Percentiles rank a stretch among this genome's conserved stretches.
These are phyloP conservation scores for Malus hybrid DNA, from an alignment of 331 rosid species.

Conservation along the genomic window DNA sequence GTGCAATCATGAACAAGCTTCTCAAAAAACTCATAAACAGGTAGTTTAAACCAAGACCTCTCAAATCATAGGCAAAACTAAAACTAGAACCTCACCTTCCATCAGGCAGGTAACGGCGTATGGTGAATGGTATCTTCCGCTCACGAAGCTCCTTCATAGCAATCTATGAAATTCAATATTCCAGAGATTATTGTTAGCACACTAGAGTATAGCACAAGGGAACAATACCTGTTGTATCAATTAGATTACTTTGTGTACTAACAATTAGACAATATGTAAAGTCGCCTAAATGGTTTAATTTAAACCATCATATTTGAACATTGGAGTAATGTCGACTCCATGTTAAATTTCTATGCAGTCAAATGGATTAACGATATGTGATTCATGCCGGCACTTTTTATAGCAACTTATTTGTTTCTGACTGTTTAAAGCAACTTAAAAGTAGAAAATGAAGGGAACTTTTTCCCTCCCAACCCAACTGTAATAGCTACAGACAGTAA, in stretches of 20 bases:
- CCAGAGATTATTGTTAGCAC: background rate
- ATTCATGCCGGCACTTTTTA: background rate
- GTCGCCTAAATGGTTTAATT: background rate
- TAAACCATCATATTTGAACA: background rate
- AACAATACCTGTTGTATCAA: background rate
- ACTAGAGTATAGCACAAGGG: background rate
- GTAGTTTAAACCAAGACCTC: background rate
- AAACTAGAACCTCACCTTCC: constrained; percentile 57
- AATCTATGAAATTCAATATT: constrained; percentile 37
- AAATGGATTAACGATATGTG: background rate
- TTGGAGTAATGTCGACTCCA: background rate
- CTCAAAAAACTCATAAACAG: background rate
- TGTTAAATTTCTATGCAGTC: background rate
- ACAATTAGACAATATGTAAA: background rate
- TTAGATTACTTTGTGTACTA: background rate
- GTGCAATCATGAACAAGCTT: background rate
- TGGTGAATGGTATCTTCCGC: constrained; percentile 89
- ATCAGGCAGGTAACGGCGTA: constrained; percentile 94
- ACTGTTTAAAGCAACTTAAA: background rate
- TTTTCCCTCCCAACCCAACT: background rate
- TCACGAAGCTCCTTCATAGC: constrained; percentile 98
- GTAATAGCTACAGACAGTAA: background rate
- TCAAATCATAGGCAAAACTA: background rate
- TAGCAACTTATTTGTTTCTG: too few species aligned
- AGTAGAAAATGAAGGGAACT: background rate